phyloP scores from a whole-genome alignment of 192 early-diverging fungal species.

The Coemansia brasiliensis region DNA sequence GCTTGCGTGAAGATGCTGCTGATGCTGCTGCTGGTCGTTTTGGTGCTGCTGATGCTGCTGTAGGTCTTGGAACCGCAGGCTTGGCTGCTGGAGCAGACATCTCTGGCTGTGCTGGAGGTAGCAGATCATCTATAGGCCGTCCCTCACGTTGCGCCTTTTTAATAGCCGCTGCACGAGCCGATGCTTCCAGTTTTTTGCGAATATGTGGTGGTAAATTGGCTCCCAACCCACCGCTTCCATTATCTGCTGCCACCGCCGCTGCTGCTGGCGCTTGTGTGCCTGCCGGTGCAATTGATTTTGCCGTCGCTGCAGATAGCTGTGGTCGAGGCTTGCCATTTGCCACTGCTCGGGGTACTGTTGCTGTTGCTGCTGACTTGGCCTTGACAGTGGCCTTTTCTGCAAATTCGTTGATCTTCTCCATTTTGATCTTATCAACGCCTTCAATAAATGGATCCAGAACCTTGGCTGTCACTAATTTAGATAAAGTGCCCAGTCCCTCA shows the following conservation, averaged over 20 bases:
- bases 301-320: conserved; percentile 16
- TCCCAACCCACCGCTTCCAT: conserved; percentile 15
- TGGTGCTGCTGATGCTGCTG: conserved; percentile 10
- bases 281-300: background rate
- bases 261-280: conserved; percentile 2
- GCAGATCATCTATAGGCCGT: conserved; percentile 21
- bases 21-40: conserved; percentile 14
- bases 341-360: conserved; percentile 15
- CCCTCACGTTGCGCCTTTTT: conserved; percentile 56
- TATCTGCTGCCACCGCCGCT: background rate
- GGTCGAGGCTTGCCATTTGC: conserved; percentile 20
- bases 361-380: conserved; percentile 58
- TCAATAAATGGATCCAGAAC: conserved; percentile 72
- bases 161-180: conserved; percentile 46
- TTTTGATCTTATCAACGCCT: conserved; percentile 84
- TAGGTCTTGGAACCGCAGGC: conserved; percentile 15
- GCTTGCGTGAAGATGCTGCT: conserved; percentile 30
- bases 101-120: conserved; percentile 19
- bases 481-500: conserved; percentile 86
- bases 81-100: conserved; percentile 10
- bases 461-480: conserved; percentile 83
- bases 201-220: conserved; percentile 53
- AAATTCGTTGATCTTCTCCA: conserved; percentile 83
- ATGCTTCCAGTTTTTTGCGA: conserved; percentile 55
- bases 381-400: conserved; percentile 85